Evolutionary conservation across 257 asterid species (phyloP), one percentile per base, ranked within the genome.

Genomic region (Echium plantagineum): DNA sequence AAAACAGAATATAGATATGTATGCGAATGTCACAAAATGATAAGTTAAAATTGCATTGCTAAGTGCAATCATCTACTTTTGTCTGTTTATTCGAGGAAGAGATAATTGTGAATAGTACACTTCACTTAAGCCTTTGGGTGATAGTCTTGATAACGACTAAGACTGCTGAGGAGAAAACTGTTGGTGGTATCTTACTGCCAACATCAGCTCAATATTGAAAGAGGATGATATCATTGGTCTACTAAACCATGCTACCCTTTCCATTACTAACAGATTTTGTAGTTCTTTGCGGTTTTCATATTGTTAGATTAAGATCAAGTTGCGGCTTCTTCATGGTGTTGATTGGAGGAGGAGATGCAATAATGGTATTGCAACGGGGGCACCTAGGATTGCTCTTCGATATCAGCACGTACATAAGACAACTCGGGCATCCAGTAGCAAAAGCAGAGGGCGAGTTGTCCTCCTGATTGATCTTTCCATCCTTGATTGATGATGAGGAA

Each of bases 401-500:
- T 52, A 86, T 78, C 20, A 89, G 76, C 22, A 89, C 95, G 2
- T n/a, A n/a, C n/a, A n/a, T n/a, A n/a, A n/a, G n/a, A n/a, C n/a
- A n/a, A n/a, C n/a, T n/a, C n/a, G n/a, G 95, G 74, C 97, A 89
- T 0, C 95, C 93, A 0, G 84, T 85, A 4, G 97, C 97, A 17
- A 82, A 77, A 0, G 93, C 70, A 13, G 75, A 62, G n/a, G 82
- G 56, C 4, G 75, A 61, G 31, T 59, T 75, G 65, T 81, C 89
- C 53, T 83, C 94, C 1, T 69, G 77, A 15, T 78, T 85, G 3
- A 55, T 31, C 28, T 83, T 86, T 0, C 75, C 28, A 7, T 82
- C 83, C 60, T 75, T 81, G 58, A 68, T 69, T 5, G 94, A 85
- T 3, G 94, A 83, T 1, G 94, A 77, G 0, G 97, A 80, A 63